Base-by-base conservation (phyloP, 169 alveolate species). In the Eimeria acervulina region DNA sequence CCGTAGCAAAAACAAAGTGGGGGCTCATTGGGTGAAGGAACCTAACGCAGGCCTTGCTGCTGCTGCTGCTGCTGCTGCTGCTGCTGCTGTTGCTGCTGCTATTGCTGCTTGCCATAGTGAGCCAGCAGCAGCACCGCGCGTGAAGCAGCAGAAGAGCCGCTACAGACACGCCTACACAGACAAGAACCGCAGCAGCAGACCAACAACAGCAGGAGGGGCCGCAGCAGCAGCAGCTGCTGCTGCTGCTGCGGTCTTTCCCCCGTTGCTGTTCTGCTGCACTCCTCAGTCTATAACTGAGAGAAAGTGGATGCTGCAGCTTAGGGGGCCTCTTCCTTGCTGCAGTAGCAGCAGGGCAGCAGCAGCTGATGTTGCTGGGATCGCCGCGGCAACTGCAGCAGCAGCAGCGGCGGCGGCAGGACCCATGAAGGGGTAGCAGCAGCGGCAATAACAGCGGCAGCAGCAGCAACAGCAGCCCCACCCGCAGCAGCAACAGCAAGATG, bases 291-390 rank as follows among this genome's bases (percentile, higher is more conserved):
- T 36, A 12, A 1, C 38, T 28, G 21, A n/a, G 21, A n/a, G 80
- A 6, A 21, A 68, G 80, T 68, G 80, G 42, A 68, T 68, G 80
- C 80, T 68, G 80, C 80, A 68, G 44, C 80, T 26, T 12, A 17
- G 38, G 80, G 42, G 19, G 44, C 44, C 80, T 68, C 44, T 15
- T 15, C 80, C 80, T 68, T 68, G 80, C 80, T 68, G 80, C 80
- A 68, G 28, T 68, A 44, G 80, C 80, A 12, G 80, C 80, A 68
- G 33, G 23, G 80, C 80, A 28, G 80, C 80, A 68, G 80, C 80
- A 68, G 80, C 80, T 68, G 80, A 40, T 68, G 80, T 44, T 68
- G 42, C 21, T 12, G 15, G 59, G 21, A 51, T 17, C 59, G 59
- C 6, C 7, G 59, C 59, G 15, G 15, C 59, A 12, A 17, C 59